Evolutionary conservation across 805 yeast genomes (phyloP).

Genomic region (Sugiyamaella qingdaonensis): DNA sequence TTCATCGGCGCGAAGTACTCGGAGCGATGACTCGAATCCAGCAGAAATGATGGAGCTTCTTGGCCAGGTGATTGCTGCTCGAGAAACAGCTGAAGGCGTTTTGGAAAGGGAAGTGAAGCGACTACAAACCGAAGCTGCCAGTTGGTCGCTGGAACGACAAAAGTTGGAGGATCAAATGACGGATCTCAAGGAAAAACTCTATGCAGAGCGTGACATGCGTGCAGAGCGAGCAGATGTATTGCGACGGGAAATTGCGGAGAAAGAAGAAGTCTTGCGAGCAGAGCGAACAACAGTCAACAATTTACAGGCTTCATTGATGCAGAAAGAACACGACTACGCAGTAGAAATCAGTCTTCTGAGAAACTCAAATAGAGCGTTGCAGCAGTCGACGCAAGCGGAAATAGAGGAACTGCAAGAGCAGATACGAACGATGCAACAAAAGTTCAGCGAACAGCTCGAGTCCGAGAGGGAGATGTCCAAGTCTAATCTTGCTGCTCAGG

Average conservation of each 20-base stretch:
- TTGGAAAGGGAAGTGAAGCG: constrained; percentile 13
- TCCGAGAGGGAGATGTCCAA: constrained; percentile 24
- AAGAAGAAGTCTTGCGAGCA: background rate
- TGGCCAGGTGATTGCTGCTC: background rate
- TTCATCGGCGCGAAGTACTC: background rate
- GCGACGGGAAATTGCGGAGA: constrained; percentile 1
- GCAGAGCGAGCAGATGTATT: background rate
- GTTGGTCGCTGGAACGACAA: constrained; percentile 36
- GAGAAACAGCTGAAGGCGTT: background rate
- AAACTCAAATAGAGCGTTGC: background rate
- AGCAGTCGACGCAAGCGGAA: background rate
- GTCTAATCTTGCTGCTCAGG: background rate
- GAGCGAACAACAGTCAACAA: background rate
- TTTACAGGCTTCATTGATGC: background rate
- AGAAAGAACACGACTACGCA: background rate
- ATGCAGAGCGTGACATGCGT: constrained; percentile 2
- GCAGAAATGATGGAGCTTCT: constrained; percentile 1
- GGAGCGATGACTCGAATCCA: background rate
- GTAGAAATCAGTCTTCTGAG: background rate
- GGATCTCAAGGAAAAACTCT: constrained; percentile 17
- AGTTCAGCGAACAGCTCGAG: constrained; percentile 25
- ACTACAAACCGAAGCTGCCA: constrained; percentile 38
- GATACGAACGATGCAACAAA: background rate
- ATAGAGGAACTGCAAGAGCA: background rate
- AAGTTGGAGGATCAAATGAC: constrained; percentile 32